Evolutionary conservation across 495 filamentous ascomycete genomes (phyloP), one percentile per base, ranked within the genome.

Genomic region (Staphylotrichum tortipilum): DNA sequence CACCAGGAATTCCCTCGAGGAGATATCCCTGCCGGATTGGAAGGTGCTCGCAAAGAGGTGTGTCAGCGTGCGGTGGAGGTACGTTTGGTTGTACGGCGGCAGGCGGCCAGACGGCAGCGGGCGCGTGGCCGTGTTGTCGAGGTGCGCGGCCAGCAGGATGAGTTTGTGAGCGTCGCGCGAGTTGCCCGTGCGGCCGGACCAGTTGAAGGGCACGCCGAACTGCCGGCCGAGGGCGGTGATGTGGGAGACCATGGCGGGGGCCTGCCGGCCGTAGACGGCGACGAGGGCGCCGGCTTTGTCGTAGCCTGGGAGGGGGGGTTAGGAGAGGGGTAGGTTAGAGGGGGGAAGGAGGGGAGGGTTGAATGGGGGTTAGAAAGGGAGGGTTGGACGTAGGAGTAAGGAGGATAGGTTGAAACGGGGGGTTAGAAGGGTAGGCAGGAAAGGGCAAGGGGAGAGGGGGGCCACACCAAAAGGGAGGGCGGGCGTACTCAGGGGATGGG

Each of bases 141-240:
- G n/a, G n/a, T n/a, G n/a, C n/a, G n/a, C 83, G 3, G 70, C 66
- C 37, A 84, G 77, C 54, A 88, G 80, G 24, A 92, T 73, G 43
- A 95, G 61, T 40, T 86, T 80, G 64, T 94, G 88, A 38, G 80
- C 82, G 55, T 91, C 82, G 34, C 82, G 66, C 24, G 88, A 85
- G 43, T 78, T 83, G 6, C 89, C 89, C 14, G 81, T 85, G 31
- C 72, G 78, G 29, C 89, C 88, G 7, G 77, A 76, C 58, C 84
- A 88, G 37, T 67, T 73, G 68, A 92, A 89, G 34, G 67, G 58
- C 50, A 94, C 85, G 11, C 82, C 86, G 12, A 61, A 48, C 33
- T 48, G 34, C 17, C 30, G 33, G 8, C 45, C 63, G 18, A 50
- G 43, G 12, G 9, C 12, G 10, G 35, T 26, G 29, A 66, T 33